phyloP scores from a whole-genome alignment of 345 rosid species.

The Eucalyptus tenuipes region DNA sequence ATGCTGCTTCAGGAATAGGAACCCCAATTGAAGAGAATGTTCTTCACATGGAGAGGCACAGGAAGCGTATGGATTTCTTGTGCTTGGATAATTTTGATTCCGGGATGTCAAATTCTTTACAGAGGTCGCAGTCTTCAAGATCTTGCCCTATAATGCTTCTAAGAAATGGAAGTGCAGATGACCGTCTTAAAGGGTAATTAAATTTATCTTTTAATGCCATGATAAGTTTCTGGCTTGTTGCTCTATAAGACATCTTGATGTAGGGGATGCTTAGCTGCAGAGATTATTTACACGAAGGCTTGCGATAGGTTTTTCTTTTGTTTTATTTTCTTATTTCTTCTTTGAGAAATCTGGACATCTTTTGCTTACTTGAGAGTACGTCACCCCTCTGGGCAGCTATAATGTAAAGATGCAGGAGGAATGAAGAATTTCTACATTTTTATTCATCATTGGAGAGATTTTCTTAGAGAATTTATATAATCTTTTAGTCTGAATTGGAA shows the following conservation, averaged over 20 bases:
- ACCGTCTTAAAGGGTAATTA: constrained; percentile 40
- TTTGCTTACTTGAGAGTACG: not conserved
- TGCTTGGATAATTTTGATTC: constrained; percentile 32
- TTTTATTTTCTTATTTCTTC: not conserved
- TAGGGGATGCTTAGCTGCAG: not conserved
- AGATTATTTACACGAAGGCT: not conserved
- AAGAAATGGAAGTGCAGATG: constrained; percentile 26
- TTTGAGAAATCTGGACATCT: not conserved
- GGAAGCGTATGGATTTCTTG: constrained; percentile 30
- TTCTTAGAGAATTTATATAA: not conserved
- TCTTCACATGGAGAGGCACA: constrained; percentile 58
- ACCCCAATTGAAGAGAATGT: constrained; percentile 58
- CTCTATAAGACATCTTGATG: not conserved
- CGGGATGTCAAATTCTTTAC: constrained; percentile 8
- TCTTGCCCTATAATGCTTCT: constrained; percentile 65
- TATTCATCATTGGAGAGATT: not conserved
- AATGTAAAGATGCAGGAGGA: not conserved
- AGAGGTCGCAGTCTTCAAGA: constrained; percentile 29
- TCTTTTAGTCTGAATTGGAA: not conserved
- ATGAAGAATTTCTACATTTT: not conserved
- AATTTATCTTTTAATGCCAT: not conserved
- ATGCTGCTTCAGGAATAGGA: constrained; percentile 22
- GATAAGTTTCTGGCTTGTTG: not conserved
- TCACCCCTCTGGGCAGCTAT: not conserved
- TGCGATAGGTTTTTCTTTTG: not conserved